Conservation (phyloP, 2,329 filamentous ascomycete genomes). For the Diaporthe sp. region DNA sequence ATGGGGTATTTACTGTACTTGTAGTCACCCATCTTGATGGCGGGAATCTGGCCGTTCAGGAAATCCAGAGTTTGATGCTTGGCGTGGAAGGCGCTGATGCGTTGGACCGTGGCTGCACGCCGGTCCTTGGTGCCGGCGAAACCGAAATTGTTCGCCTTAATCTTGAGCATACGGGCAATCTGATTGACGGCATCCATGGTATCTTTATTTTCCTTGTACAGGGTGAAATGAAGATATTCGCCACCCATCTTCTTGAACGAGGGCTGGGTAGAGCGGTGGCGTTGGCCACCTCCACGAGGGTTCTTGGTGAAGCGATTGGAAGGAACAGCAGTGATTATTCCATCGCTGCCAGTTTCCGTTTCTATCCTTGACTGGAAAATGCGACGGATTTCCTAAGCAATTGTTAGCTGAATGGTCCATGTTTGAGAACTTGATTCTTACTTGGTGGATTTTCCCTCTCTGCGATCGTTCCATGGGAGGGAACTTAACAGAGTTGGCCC, state of each 20-base stretch:
- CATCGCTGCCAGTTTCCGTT: constrained; percentile 73
- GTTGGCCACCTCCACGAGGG: constrained; percentile 52
- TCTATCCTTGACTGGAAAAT: constrained; percentile 86
- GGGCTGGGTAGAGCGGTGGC: constrained; percentile 36
- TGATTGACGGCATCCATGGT: constrained; percentile 92
- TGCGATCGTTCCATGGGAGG: constrained; percentile 59
- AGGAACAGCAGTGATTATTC: constrained; percentile 76
- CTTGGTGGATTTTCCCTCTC: constrained; percentile 65
- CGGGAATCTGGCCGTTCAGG: constrained; percentile 75
- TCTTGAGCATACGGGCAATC: constrained; percentile 79
- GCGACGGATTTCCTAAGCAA: constrained; percentile 73
- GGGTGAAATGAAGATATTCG: constrained; percentile 88
- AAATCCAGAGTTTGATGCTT: constrained; percentile 72
- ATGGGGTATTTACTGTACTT: constrained; percentile 80
- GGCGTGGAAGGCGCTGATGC: constrained; percentile 74
- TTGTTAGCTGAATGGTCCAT: constrained; percentile 8
- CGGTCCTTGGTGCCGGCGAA: constrained; percentile 92
- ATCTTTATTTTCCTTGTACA: constrained; percentile 98
- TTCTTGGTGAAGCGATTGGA: constrained; percentile 62
- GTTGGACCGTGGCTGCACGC: constrained; percentile 87
- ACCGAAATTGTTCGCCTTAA: constrained; percentile 80
- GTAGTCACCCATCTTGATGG: constrained; percentile 83
- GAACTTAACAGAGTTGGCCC: constrained; percentile 54
- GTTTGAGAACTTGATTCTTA: constrained; percentile 43
- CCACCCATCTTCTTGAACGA: constrained; percentile 60